These are phyloP conservation scores for Hirsutella thompsonii DNA, from an alignment of 2,329 filamentous ascomycete genomes.

Conservation along the genomic window DNA sequence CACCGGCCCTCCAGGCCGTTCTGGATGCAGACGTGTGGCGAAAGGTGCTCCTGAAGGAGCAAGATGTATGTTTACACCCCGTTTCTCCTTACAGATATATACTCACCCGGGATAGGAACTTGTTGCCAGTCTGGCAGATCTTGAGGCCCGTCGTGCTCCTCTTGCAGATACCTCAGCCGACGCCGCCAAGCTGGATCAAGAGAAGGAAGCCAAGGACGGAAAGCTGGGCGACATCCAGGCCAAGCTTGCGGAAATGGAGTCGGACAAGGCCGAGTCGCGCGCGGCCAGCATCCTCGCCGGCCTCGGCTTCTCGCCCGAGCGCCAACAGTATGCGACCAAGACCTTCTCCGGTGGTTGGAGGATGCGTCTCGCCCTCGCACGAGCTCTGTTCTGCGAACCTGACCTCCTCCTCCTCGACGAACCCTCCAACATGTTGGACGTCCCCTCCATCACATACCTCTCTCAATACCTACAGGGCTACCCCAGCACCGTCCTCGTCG, in stretches of 20 bases:
- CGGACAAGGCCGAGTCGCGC: constrained; percentile 91
- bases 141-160: constrained; percentile 65
- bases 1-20: constrained; percentile 85
- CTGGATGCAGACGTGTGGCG: constrained; percentile 97
- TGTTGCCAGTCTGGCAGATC: constrained; percentile 55
- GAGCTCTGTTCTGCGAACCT: constrained; percentile 95
- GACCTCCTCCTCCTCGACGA: constrained; percentile 94
- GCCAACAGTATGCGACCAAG: constrained; percentile 86
- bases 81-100: constrained; percentile 12
- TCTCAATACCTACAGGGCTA: constrained; percentile 90
- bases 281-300: constrained; percentile 93
- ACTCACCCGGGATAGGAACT: constrained; percentile 46
- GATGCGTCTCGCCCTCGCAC: constrained; percentile 89
- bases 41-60: constrained; percentile 83
- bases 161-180: constrained; percentile 89
- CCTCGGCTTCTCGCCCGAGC: constrained; percentile 88
- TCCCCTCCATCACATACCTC: constrained; percentile 97
- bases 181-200: constrained; percentile 70
- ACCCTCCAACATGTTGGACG: constrained; percentile 99
- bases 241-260: constrained; percentile 97
- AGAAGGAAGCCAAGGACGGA: constrained; percentile 80
- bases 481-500: constrained; percentile 87
- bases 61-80: constrained; percentile 46
- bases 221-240: constrained; percentile 83
- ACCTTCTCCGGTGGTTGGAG: constrained; percentile 99